A percentile compares a stretch with the other conserved stretches of the same genome.
Conservation (phyloP, 306 rosid species). For the Betula pendula region DNA sequence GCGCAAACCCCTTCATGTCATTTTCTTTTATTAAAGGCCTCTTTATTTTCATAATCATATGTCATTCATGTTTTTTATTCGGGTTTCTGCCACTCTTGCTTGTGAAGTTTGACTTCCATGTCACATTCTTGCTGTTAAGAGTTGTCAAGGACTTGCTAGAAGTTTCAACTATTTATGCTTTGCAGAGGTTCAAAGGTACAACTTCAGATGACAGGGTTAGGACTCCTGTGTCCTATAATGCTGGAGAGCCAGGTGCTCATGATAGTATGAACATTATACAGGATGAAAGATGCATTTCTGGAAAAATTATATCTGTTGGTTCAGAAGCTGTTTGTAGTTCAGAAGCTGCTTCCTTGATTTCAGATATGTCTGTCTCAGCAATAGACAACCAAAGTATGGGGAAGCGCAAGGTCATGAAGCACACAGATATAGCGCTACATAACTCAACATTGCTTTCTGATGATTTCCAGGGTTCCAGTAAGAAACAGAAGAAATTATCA, state of each 20-base stretch:
- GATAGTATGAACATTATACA: constrained; percentile 23
- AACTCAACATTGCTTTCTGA: constrained; percentile 41
- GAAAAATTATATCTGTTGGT: constrained; percentile 16
- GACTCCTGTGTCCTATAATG: constrained; percentile 41
- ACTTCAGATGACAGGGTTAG: constrained; percentile 37
- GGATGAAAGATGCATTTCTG: constrained; percentile 36
- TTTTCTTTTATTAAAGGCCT: neutral
- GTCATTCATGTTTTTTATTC: constrained; percentile 17
- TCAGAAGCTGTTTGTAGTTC: constrained; percentile 39
- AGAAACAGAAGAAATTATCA: constrained; percentile 65
- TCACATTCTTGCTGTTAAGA: constrained; percentile 47
- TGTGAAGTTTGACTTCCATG: constrained; percentile 29
- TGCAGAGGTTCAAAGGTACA: constrained; percentile 31
- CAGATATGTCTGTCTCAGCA: constrained; percentile 38
- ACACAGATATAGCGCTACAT: constrained; percentile 33
- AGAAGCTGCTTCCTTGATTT: constrained; percentile 39
- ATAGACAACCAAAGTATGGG: constrained; percentile 27
- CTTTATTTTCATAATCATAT: neutral
- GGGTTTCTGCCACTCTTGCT: neutral
- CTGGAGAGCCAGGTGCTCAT: constrained; percentile 44
- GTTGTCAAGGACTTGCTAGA: constrained; percentile 38
- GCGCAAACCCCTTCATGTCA: neutral
- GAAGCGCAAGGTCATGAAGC: constrained; percentile 56
- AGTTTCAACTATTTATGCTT: constrained; percentile 34
- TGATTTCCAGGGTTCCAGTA: constrained; percentile 43